Conservation (phyloP, 352 stramenopile genomes). For the Phytopythium mirpurense region DNA sequence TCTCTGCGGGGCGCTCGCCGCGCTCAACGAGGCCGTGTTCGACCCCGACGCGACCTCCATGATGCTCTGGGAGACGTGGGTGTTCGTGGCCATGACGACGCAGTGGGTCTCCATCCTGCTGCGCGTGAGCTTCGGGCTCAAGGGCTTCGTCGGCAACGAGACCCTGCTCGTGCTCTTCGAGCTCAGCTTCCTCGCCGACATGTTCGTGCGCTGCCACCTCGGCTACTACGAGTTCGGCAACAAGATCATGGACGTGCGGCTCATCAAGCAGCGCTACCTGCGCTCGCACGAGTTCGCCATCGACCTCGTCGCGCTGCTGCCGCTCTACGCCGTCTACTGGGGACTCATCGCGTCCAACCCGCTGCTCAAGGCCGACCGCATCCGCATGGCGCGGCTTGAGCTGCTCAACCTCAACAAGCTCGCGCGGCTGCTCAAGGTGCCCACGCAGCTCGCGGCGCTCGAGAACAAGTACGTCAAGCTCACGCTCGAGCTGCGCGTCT, state of each 20-base stretch:
- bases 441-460: constrained; percentile 13
- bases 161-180: constrained; percentile 31
- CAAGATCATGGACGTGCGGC: constrained; percentile 47
- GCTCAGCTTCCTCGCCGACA: constrained; percentile 33
- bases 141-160: constrained; percentile 15
- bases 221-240: constrained; percentile 67
- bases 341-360: no score
- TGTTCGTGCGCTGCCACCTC: constrained; percentile 38
- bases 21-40: constrained; percentile 29
- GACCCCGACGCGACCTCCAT: constrained; percentile 29
- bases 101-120: constrained; percentile 33
- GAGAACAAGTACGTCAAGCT: constrained; percentile 40
- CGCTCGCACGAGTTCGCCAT: constrained; percentile 24
- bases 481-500: constrained; percentile 34
- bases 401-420: constrained; percentile 53
- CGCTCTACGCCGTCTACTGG: constrained; percentile 49
- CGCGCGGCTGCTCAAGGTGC: constrained; percentile 13
- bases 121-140: constrained; percentile 28
- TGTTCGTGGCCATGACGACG: constrained; percentile 36
- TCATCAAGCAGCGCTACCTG: constrained; percentile 36
- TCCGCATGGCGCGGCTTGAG: constrained; percentile 17
- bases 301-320: constrained; percentile 32
- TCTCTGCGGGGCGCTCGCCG: constrained; percentile 19
- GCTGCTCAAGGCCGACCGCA: no score
- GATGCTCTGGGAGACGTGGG: constrained; percentile 24